These are phyloP conservation scores for Alternaria sp. DNA, from an alignment of 2,329 filamentous ascomycete species.

Conservation along the genomic window DNA sequence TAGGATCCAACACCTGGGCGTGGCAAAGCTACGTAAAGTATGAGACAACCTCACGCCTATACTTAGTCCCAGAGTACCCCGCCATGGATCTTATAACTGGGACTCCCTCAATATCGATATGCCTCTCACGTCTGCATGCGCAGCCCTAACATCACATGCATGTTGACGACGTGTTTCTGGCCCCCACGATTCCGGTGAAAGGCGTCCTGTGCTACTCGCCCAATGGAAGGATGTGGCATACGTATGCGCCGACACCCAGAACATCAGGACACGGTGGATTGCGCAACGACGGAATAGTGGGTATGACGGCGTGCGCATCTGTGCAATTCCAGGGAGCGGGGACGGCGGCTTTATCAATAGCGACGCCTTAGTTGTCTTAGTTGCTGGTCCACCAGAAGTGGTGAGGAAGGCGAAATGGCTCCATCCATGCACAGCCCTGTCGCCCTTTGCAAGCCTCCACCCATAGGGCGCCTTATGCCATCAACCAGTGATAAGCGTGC, in stretches of 20 bases:
- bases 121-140: conserved; percentile 5
- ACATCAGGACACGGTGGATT: conserved; percentile 16
- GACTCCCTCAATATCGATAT: conserved; percentile 13
- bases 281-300: conserved; percentile 10
- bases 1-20: neutral
- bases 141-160: conserved; percentile 14
- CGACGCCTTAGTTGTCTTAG: conserved; percentile 4
- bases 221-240: conserved; percentile 16
- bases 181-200: conserved; percentile 33
- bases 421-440: conserved; percentile 27
- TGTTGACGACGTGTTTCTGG: conserved; percentile 23
- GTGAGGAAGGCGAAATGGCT: conserved; percentile 14
- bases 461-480: conserved; percentile 12
- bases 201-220: conserved; percentile 9
- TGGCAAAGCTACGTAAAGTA: neutral
- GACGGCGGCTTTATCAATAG: conserved; percentile 22
- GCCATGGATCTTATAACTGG: neutral
- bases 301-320: conserved; percentile 19
- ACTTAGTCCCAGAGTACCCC: conserved; percentile 4
- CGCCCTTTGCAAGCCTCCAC: conserved; percentile 21
- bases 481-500: conserved; percentile 20
- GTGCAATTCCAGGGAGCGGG: conserved; percentile 16
- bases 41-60: conserved; percentile 1
- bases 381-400: neutral
- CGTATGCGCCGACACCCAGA: conserved; percentile 16